Evolutionary conservation across 352 stramenopile genomes (phyloP).

Genomic region (Phytophthora sp.): DNA sequence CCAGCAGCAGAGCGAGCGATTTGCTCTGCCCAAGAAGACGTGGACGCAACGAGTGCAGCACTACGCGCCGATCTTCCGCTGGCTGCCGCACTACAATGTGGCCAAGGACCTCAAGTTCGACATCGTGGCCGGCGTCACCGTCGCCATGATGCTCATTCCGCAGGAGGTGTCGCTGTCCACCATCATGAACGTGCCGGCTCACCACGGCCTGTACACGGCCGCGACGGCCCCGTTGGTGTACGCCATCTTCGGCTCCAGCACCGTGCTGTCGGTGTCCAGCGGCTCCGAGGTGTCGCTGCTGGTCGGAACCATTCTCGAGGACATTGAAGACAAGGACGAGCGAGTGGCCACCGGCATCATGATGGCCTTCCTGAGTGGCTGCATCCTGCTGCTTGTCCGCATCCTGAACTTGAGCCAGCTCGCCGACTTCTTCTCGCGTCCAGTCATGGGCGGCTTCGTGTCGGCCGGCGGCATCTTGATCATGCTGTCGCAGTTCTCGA

Average conservation of each 20-base stretch:
- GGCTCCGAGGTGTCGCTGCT: slow-evolving; percentile 65
- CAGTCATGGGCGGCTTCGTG: slow-evolving; percentile 92
- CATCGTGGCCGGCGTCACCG: slow-evolving; percentile 54
- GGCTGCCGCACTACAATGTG: slow-evolving; percentile 60
- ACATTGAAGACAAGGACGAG: slow-evolving; percentile 44
- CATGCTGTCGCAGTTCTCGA: slow-evolving; percentile 87
- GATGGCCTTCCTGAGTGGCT: slow-evolving; percentile 79
- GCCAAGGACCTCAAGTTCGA: slow-evolving; percentile 60
- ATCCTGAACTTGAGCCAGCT: slow-evolving; percentile 84
- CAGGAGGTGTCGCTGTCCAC: slow-evolving; percentile 90
- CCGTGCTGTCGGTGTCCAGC: slow-evolving; percentile 85
- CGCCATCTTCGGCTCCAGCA: slow-evolving; percentile 80
- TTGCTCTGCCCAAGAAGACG: slow-evolving; percentile 26
- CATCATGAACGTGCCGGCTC: slow-evolving; percentile 82
- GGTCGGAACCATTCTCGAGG: slow-evolving; percentile 60
- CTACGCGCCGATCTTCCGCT: slow-evolving; percentile 54
- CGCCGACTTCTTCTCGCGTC: slow-evolving; percentile 89
- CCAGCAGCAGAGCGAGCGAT: slow-evolving; percentile 22
- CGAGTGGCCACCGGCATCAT: slow-evolving; percentile 56
- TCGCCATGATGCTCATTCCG: slow-evolving; percentile 90
- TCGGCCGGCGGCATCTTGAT: slow-evolving; percentile 90
- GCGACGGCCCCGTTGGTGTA: slow-evolving; percentile 86
- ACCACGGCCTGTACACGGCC: slow-evolving; percentile 92
- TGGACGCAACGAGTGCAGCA: slow-evolving; percentile 27
- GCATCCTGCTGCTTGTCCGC: slow-evolving; percentile 81